phyloP scores from a whole-genome alignment of 805 yeast genomes.

The Kluyveromyces lactis region DNA sequence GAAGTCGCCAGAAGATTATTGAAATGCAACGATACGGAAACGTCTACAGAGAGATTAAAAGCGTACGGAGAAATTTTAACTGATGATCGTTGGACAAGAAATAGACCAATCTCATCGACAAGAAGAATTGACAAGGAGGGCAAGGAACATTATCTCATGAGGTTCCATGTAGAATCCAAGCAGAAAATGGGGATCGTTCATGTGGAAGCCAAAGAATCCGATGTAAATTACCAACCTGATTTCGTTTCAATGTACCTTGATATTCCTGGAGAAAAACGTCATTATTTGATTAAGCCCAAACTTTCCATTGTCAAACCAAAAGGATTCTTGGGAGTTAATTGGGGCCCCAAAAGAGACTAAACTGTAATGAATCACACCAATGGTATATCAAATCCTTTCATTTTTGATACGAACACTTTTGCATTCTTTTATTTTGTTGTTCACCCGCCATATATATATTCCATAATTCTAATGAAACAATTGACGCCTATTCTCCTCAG shows the following conservation, averaged over 20 bases:
- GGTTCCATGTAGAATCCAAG: constrained; percentile 76
- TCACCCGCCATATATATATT: no score
- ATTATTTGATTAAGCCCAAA: constrained; percentile 62
- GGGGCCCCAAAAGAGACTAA: constrained; percentile 69
- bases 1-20: constrained; percentile 49
- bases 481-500: no score
- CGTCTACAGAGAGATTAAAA: constrained; percentile 51
- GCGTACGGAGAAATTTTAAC: constrained; percentile 72
- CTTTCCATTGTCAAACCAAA: constrained; percentile 36
- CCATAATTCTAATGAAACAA: no score
- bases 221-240: constrained; percentile 55
- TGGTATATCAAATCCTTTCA: neutral
- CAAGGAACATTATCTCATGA: constrained; percentile 72
- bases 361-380: neutral
- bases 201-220: constrained; percentile 66
- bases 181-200: constrained; percentile 60
- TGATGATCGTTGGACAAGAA: constrained; percentile 75
- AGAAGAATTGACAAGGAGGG: constrained; percentile 67
- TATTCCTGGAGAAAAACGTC: constrained; percentile 59
- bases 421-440: no score
- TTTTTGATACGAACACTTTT: neutral
- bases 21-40: constrained; percentile 35
- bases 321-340: constrained; percentile 73
- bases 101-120: constrained; percentile 70
- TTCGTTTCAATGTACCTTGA: constrained; percentile 69